Evolutionary conservation across 148 eudicot species (phyloP), one percentile per base, ranked within the genome.

Genomic region (Polygonum maritimum): DNA sequence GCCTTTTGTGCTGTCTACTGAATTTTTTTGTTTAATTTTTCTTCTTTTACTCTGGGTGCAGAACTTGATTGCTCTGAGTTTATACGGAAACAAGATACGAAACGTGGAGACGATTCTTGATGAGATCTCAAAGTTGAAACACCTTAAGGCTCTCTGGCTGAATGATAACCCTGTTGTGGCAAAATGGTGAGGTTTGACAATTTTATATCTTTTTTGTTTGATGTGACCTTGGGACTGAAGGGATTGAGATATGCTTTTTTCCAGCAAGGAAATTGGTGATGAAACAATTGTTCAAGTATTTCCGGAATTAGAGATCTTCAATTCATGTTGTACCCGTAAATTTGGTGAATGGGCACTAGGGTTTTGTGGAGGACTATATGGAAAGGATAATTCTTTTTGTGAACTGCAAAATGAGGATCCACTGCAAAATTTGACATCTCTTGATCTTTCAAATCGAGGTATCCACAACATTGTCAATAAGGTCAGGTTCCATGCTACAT

Each of bases 321-420:
- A 95, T 83, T 90, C 91, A 40, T 62, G 70, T 38, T 95, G 91
- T 80, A 95, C 97, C n/a, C 33, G 76, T 79, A 89, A 85, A 40
- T 95, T 79, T 86, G 92, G 88, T 73, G 89, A 84, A 55, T 95
- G 98, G 98, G 99, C 97, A 31, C 75, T 95, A 65, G 99, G 99
- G 78, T 95, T 89, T 80, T 95, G 99, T 84, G 99, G 92, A 79
- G 99, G 87, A 78, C 75, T 90, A 75, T 88, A 82, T 71, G 88
- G 81, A n/a, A 84, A 88, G 84, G 94, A 91, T 52, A 92, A 87
- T 65, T 87, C 94, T 47, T 92, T 82, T 51, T 74, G 15, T 83
- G 81, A 67, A 63, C 58, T 47, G 67, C 76, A 75, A 74, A 76
- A 49, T 80, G 92, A 88, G 47, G 78, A 85, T 76, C 80, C 84